Evolutionary conservation across 1,139 yeast species (phyloP).

Genomic region (Pichia norvegensis): DNA sequence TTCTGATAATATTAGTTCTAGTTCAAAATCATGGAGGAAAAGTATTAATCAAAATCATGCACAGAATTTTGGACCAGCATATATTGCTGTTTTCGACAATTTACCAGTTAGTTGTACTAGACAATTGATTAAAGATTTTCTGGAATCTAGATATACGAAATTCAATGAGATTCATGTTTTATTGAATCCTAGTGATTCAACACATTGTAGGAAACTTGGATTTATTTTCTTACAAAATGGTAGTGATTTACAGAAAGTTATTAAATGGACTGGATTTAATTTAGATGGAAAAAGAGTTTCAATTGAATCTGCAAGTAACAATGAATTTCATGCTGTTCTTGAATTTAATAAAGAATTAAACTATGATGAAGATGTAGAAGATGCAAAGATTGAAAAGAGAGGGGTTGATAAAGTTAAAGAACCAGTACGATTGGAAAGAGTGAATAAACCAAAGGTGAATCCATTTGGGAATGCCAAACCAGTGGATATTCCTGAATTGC

Average conservation of each 20-base stretch:
- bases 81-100: conserved; percentile 25
- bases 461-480: conserved; percentile 30
- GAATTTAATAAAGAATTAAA: conserved; percentile 21
- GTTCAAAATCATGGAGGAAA: neutral
- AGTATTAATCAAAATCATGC: neutral
- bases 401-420: conserved; percentile 3
- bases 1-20: neutral
- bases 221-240: conserved; percentile 21
- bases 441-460: conserved; percentile 17
- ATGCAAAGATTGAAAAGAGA: conserved; percentile 16
- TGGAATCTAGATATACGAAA: conserved; percentile 25
- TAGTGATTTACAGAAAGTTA: conserved; percentile 25
- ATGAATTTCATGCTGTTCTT: conserved; percentile 14
- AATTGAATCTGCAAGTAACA: conserved; percentile 15
- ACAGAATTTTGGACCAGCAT: conserved; percentile 9
- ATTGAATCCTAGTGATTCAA: conserved; percentile 21
- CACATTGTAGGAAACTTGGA: conserved; percentile 23
- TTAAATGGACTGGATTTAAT: conserved; percentile 27
- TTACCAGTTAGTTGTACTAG: conserved; percentile 23
- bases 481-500: conserved; percentile 15
- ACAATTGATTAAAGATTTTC: conserved; percentile 24
- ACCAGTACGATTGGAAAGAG: neutral
- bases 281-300: conserved; percentile 22
- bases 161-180: conserved; percentile 24
- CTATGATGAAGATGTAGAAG: conserved; percentile 24